These are phyloP conservation scores for Coemansia javaensis DNA, from an alignment of 192 early-diverging fungal genomes.

Conservation along the genomic window DNA sequence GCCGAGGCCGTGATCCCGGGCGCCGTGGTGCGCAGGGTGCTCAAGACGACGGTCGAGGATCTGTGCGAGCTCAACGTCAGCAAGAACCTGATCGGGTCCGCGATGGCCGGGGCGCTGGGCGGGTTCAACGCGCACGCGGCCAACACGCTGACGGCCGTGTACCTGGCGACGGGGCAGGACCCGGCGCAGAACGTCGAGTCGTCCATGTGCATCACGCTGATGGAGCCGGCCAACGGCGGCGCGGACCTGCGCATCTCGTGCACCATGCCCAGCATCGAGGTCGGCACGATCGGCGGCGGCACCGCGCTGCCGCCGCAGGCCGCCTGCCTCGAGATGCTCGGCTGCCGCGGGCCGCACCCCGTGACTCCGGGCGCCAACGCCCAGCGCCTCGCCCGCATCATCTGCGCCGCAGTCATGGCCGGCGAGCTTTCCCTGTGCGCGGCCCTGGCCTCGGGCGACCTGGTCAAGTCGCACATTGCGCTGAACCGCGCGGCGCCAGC, in stretches of 20 bases:
- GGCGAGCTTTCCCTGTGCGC: slow-evolving; percentile 84
- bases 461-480: slow-evolving; percentile 84
- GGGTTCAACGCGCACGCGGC: slow-evolving; percentile 95
- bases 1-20: slow-evolving; percentile 81
- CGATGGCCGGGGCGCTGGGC: slow-evolving; percentile 88
- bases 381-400: slow-evolving; percentile 77
- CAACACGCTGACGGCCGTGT: slow-evolving; percentile 87
- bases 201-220: slow-evolving; percentile 88
- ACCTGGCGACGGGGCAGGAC: slow-evolving; percentile 90
- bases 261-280: slow-evolving; percentile 92
- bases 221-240: slow-evolving; percentile 78
- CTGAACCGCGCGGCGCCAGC: slow-evolving; percentile 68
- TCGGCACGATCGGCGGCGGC: slow-evolving; percentile 91
- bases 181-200: slow-evolving; percentile 95
- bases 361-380: slow-evolving; percentile 79
- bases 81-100: slow-evolving; percentile 91
- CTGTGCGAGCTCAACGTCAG: slow-evolving; percentile 74
- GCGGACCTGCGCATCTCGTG: slow-evolving; percentile 81
- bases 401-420: slow-evolving; percentile 86
- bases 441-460: slow-evolving; percentile 82
- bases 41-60: slow-evolving; percentile 80
- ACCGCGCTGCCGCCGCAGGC: slow-evolving; percentile 79
- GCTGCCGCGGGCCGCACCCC: slow-evolving; percentile 75
- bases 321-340: slow-evolving; percentile 83
- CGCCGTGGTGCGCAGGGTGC: slow-evolving; percentile 67